These are phyloP conservation scores for Phyllosticta capitalensis DNA, from an alignment of 2,329 filamentous ascomycete species.

Conservation along the genomic window DNA sequence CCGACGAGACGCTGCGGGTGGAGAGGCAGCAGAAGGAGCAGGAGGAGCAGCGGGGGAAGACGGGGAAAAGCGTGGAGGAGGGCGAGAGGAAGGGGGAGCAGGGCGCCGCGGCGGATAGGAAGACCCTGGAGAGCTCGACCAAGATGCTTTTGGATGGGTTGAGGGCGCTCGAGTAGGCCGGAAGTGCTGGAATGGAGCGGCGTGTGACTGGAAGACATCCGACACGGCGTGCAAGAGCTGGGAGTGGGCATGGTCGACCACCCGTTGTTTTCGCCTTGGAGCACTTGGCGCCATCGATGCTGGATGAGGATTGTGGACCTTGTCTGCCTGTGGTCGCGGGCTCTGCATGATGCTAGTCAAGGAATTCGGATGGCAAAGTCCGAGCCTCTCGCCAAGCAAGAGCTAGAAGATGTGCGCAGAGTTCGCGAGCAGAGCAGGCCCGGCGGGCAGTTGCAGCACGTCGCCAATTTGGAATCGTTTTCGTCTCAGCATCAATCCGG, in stretches of 20 bases:
- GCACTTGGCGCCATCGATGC: not conserved
- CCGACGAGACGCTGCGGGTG: slow-evolving; percentile 19
- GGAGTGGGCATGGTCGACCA: not conserved
- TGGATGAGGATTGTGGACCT: not conserved
- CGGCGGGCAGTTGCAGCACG: not conserved
- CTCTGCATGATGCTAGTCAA: not conserved
- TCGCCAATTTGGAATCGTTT: not conserved
- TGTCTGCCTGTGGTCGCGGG: not conserved
- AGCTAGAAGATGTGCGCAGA: no score
- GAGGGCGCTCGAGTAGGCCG: slow-evolving; percentile 16
- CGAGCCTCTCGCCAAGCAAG: no score
- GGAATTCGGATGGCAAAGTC: not conserved
- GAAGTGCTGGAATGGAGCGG: no score
- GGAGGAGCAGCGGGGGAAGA: slow-evolving; percentile 7
- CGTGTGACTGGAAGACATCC: no score
- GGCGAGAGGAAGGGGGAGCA: no score
- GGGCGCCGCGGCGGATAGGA: slow-evolving; percentile 9
- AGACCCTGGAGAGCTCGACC: slow-evolving; percentile 18
- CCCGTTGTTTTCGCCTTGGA: not conserved
- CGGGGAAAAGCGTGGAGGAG: no score
- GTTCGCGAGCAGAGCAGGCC: not conserved
- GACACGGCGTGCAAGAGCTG: not conserved
- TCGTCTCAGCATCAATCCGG: not conserved
- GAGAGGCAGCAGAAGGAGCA: slow-evolving; percentile 19
- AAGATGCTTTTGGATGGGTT: slow-evolving; percentile 21